phyloP scores from a whole-genome alignment of 2,329 filamentous ascomycete genomes.

The Diaporthe sp. region DNA sequence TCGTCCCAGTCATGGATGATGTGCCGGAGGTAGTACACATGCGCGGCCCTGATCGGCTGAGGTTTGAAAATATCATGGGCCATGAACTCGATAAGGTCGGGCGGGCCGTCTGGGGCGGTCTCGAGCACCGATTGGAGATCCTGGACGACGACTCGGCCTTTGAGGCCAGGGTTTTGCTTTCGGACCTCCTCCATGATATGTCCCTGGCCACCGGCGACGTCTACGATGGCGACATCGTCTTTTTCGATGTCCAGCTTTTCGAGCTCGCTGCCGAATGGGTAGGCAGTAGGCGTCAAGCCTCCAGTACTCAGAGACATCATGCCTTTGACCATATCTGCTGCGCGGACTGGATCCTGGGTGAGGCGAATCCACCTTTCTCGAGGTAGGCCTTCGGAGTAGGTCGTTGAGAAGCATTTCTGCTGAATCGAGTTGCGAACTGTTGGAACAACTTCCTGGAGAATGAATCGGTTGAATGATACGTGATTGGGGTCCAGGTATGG shows the following conservation, averaged over 20 bases:
- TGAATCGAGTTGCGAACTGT: not conserved
- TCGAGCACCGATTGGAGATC: slow-evolving; percentile 13
- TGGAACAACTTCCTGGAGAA: slow-evolving; percentile 2
- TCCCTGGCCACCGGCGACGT: slow-evolving; percentile 18
- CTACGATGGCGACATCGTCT: slow-evolving; percentile 14
- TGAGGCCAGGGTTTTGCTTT: not conserved
- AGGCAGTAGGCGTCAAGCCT: slow-evolving; percentile 1
- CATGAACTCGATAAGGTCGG: slow-evolving; percentile 9
- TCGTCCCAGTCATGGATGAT: slow-evolving; percentile 22
- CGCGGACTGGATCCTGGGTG: not conserved
- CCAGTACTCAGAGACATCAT: slow-evolving; percentile 20
- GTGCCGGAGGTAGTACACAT: slow-evolving; percentile 19
- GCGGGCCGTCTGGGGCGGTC: not conserved
- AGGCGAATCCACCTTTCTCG: not conserved
- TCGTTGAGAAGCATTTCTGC: not conserved
- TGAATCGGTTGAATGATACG: not conserved
- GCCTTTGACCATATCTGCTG: slow-evolving; percentile 14
- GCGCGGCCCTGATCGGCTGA: slow-evolving; percentile 1
- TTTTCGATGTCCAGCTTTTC: not conserved
- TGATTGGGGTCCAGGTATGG: slow-evolving; percentile 19
- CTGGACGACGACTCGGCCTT: slow-evolving; percentile 8
- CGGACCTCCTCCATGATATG: slow-evolving; percentile 13
- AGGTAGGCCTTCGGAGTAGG: not conserved
- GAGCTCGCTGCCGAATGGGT: slow-evolving; percentile 13
- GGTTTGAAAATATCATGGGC: not conserved